Evolutionary conservation across 2,329 filamentous ascomycete genomes (phyloP).

Genomic region (Neofusicoccum umdonicola): DNA sequence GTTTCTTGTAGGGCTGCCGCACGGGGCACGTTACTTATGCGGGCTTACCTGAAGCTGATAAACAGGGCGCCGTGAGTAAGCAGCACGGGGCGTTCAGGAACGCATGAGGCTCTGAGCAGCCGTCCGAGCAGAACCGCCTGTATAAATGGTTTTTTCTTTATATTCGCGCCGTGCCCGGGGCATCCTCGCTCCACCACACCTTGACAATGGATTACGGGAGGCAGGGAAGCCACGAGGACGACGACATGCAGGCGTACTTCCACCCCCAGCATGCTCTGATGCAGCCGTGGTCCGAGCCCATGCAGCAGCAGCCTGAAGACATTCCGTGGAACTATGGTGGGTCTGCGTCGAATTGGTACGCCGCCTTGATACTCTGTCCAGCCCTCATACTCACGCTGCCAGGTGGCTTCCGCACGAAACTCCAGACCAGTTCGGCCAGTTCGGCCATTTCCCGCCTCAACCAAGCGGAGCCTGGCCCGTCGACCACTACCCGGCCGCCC

Average conservation of each 20-base stretch:
- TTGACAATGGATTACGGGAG: background rate
- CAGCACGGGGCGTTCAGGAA: background rate
- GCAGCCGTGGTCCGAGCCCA: background rate
- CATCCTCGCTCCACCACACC: background rate
- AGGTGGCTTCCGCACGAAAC: conserved; percentile 1
- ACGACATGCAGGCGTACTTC: conserved; percentile 2
- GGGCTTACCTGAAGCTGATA: conserved; percentile 7
- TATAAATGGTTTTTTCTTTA: background rate
- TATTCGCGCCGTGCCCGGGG: background rate
- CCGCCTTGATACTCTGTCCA: background rate
- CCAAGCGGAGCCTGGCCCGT: background rate
- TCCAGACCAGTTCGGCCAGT: background rate
- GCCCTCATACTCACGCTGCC: conserved; percentile 2
- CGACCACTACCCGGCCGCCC: background rate
- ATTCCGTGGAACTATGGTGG: background rate
- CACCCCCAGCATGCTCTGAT: background rate
- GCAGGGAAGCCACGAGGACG: background rate
- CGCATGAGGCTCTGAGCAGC: background rate
- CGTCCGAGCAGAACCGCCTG: background rate
- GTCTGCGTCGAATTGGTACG: background rate
- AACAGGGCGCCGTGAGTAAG: conserved; percentile 13
- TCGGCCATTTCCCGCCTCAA: background rate
- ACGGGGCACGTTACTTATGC: conserved; percentile 32
- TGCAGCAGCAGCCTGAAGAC: background rate
- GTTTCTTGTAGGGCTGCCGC: conserved; percentile 61